A percentile compares a stretch with the other conserved stretches of the same genome.
phyloP scores from a whole-genome alignment of 768 basidiomycete genomes.

The Fomitopsis serialis region DNA sequence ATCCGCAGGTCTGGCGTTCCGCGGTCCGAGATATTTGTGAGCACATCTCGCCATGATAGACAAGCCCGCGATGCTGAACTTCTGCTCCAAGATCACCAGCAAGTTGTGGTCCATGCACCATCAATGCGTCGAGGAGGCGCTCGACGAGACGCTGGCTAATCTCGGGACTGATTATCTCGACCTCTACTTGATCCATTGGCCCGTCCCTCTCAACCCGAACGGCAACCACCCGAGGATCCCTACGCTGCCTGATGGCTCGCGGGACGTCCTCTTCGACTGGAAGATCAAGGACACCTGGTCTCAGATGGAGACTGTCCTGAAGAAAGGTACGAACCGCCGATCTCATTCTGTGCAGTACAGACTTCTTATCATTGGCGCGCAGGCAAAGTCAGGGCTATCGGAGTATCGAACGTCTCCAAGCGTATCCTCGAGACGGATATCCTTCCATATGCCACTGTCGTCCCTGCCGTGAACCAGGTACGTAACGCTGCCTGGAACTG shows the following conservation, averaged over 20 bases:
- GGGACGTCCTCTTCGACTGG: conserved; percentile 66
- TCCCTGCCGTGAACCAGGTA: conserved; percentile 73
- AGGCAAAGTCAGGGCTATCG: conserved; percentile 65
- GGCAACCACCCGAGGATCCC: conserved; percentile 61
- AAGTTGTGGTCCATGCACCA: conserved; percentile 70
- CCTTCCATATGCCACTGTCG: conserved; percentile 57
- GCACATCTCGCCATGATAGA: conserved; percentile 12
- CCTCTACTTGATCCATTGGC: conserved; percentile 78
- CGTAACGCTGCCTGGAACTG: conserved; percentile 9
- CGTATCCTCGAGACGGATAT: conserved; percentile 66
- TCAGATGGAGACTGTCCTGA: conserved; percentile 71
- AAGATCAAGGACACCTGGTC: conserved; percentile 73
- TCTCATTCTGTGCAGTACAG: conserved; percentile 9
- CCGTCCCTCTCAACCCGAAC: conserved; percentile 64
- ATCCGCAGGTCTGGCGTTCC: conserved; percentile 73
- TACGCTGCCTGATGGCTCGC: conserved; percentile 52
- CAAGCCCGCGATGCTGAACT: too few relatives aligned
- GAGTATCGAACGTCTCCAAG: conserved; percentile 74
- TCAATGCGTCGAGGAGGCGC: conserved; percentile 61
- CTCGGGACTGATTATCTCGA: conserved; percentile 87
- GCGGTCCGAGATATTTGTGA: conserved; percentile 64
- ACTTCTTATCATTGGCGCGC: not conserved
- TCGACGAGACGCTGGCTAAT: conserved; percentile 70
- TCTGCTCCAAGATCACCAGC: conserved; percentile 55
- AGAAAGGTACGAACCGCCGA: conserved; percentile 42